These are phyloP conservation scores for Dryadomyces quercus-mongolicae DNA, from an alignment of 2,329 filamentous ascomycete genomes.

Conservation along the genomic window DNA sequence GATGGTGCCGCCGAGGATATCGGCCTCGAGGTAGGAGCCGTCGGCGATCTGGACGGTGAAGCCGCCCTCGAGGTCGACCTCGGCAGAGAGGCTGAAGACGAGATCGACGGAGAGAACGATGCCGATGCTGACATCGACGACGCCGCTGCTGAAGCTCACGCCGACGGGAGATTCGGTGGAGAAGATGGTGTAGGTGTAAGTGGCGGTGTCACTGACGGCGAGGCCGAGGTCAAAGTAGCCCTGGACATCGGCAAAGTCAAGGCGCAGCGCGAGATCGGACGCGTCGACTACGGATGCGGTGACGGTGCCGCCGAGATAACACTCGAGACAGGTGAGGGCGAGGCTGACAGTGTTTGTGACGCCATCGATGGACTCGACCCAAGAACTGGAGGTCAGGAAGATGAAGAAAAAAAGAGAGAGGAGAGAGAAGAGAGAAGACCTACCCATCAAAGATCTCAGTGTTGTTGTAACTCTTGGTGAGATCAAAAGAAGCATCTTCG, in stretches of 20 bases:
- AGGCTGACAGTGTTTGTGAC: conserved; percentile 13
- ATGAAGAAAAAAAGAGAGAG: no score
- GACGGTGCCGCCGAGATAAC: conserved; percentile 37
- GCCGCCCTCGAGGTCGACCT: conserved; percentile 38
- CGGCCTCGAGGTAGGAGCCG: conserved; percentile 26
- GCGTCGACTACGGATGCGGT: conserved; percentile 27
- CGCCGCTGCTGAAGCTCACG: conserved; percentile 15
- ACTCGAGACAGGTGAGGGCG: conserved; percentile 29
- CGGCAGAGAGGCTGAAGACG: conserved; percentile 33
- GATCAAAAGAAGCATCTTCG: neutral
- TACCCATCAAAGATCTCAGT: neutral
- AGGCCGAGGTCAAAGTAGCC: conserved; percentile 38
- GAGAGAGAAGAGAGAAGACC: neutral
- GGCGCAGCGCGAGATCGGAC: conserved; percentile 25
- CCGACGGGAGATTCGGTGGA: conserved; percentile 30
- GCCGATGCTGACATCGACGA: conserved; percentile 31
- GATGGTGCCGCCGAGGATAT: conserved; percentile 30
- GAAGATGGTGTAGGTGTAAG: conserved; percentile 39
- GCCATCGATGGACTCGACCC: conserved; percentile 2
- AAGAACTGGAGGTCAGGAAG: conserved; percentile 6
- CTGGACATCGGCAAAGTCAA: conserved; percentile 38
- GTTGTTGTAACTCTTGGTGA: neutral
- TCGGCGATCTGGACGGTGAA: conserved; percentile 40
- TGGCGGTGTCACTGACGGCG: conserved; percentile 28
- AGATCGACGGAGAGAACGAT: conserved; percentile 39